Base-by-base conservation (phyloP, 2,329 filamentous ascomycete genomes). In the Alternaria consortialis region DNA sequence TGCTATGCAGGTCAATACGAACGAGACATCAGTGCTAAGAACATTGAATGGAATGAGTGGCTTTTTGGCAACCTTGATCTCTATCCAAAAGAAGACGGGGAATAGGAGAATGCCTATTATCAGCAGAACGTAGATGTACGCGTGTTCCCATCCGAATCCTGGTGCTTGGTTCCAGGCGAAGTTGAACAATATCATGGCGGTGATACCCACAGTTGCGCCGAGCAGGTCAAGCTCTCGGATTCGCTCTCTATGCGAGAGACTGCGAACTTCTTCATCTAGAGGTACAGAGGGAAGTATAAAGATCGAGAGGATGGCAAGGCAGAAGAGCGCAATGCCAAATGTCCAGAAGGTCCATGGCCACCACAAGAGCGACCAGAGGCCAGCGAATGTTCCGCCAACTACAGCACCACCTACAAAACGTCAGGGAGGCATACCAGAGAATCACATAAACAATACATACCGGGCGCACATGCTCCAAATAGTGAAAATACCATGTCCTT, bases 161-260 rank as follows among this genome's bases (percentile, higher is more conserved):
- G 86, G 84, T 0, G 86, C 88, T 70, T 91, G 87, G 60, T 89
- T 90, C 86, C 87, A 90, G 0, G 88, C 86, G 66, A 91, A 86
- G 71, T 90, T 90, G 76, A 91, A 83, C 17, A 91, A 79, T 7
- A 73, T 80, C 25, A 91, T 78, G 0, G 84, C 84, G 0, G 80
- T 78, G 17, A 90, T 81, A 1, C 88, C 88, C 4, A 80, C 76
- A 4, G 78, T 60, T 6, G 80, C 80, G 11, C 84, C 85, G 6
- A 81, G 67, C 20, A 81, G 64, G 57, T 85, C 83, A 5, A 84
- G 70, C 31, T 79, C 73, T 53, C 62, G 61, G 59, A 78, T 69
- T 56, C 62, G 76, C 34, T 75, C 64, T 32, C 54, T 51, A 8
- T 61, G 17, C 11, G 63, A 58, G 20, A 65, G 66, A 11, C 46